Conservation (phyloP, 2,329 filamentous ascomycete species). For the Trichoderma polysporum region DNA sequence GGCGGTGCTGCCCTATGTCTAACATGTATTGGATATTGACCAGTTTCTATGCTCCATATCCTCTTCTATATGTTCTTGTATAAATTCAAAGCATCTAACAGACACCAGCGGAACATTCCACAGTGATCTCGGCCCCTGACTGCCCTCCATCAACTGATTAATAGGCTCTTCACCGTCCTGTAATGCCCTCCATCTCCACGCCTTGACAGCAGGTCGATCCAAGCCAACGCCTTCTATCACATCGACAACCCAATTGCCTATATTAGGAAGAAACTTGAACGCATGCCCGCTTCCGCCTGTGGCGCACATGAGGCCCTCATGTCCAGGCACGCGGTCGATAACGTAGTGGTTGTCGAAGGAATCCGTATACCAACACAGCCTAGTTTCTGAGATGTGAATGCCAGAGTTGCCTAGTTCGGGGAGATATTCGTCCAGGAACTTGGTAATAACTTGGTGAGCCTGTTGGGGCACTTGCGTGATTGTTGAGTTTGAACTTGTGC, state of each 20-base stretch:
- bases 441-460: conserved; percentile 30
- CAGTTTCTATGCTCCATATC: neutral
- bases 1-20: too few relatives aligned
- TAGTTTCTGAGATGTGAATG: conserved; percentile 30
- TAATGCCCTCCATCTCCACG: conserved; percentile 16
- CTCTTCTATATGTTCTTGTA: neutral
- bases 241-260: conserved; percentile 55
- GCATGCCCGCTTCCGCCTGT: conserved; percentile 62
- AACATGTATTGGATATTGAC: neutral
- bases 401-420: conserved; percentile 41
- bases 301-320: conserved; percentile 59
- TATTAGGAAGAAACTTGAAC: conserved; percentile 61
- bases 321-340: conserved; percentile 43
- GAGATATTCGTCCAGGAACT: conserved; percentile 41
- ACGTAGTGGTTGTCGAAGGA: conserved; percentile 37
- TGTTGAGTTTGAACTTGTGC: neutral
- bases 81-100: too few relatives aligned
- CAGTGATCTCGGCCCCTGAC: neutral
- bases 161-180: neutral
- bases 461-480: conserved; percentile 29
- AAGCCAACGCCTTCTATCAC: conserved; percentile 32
- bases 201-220: conserved; percentile 6
- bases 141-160: conserved; percentile 17
- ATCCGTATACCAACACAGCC: conserved; percentile 36
- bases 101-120: neutral